phyloP scores from a whole-genome alignment of 805 yeast species.

The Brettanomyces custersianus region DNA sequence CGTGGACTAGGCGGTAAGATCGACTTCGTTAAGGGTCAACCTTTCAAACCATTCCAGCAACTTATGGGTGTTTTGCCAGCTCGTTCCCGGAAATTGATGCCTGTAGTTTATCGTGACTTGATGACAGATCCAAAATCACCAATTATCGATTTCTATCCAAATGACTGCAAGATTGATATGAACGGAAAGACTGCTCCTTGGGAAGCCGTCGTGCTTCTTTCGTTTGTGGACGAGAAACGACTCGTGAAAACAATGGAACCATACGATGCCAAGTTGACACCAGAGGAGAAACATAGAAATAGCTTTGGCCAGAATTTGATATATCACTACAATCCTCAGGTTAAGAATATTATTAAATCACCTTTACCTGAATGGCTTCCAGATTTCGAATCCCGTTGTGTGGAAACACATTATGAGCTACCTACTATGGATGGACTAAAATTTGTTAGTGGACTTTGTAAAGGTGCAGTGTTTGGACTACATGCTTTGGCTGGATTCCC shows the following conservation, averaged over 20 bases:
- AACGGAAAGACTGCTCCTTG: conserved; percentile 94
- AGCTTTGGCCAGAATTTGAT: conserved; percentile 60
- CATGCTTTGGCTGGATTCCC: conserved; percentile 87
- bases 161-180: conserved; percentile 76
- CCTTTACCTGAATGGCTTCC: conserved; percentile 71
- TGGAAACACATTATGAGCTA: conserved; percentile 46
- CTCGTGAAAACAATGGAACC: conserved; percentile 68
- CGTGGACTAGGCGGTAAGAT: conserved; percentile 61
- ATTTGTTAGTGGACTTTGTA: conserved; percentile 47
- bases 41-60: conserved; percentile 91
- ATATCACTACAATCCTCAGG: conserved; percentile 71
- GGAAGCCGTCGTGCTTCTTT: conserved; percentile 93
- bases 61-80: conserved; percentile 97
- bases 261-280: conserved; percentile 46
- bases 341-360: conserved; percentile 54
- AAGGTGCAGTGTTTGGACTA: conserved; percentile 63
- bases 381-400: conserved; percentile 74
- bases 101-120: conserved; percentile 63
- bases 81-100: conserved; percentile 74
- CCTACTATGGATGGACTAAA: conserved; percentile 36
- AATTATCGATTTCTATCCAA: conserved; percentile 83
- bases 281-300: conserved; percentile 70
- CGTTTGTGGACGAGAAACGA: conserved; percentile 82
- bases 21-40: conserved; percentile 59
- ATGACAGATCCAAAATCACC: conserved; percentile 86